Evolutionary conservation across 352 stramenopile genomes (phyloP).

Genomic region (Globisporangium yorkense): DNA sequence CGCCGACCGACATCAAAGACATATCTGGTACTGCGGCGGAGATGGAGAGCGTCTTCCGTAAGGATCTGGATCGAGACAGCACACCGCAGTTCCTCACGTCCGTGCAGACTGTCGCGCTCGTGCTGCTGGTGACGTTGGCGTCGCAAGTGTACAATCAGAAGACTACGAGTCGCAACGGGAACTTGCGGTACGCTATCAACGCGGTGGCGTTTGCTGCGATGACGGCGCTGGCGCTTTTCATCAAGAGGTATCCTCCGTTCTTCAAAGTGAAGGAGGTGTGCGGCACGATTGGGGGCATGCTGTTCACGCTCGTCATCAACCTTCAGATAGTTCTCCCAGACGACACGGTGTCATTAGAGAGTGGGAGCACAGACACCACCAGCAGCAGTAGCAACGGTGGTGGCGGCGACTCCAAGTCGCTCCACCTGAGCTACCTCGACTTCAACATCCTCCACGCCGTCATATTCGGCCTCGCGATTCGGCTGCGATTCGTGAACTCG

Average conservation of each 20-base stretch:
- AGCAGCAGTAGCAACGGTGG: background rate
- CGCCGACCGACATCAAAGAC: conserved; percentile 25
- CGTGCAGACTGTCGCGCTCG: conserved; percentile 24
- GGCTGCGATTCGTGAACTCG: conserved; percentile 55
- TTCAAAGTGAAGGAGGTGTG: conserved; percentile 29
- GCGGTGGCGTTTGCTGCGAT: conserved; percentile 17
- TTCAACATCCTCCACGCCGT: conserved; percentile 47
- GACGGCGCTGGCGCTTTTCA: conserved; percentile 21
- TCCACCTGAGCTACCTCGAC: conserved; percentile 31
- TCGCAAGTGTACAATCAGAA: conserved; percentile 34
- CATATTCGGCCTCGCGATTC: conserved; percentile 48
- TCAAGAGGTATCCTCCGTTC: conserved; percentile 27
- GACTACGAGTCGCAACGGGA: conserved; percentile 11
- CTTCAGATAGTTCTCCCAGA: conserved; percentile 30
- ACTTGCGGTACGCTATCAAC: conserved; percentile 35
- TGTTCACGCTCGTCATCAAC: conserved; percentile 35
- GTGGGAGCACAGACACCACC: background rate
- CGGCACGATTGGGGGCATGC: conserved; percentile 20
- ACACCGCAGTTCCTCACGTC: conserved; percentile 41
- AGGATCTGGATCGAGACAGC: conserved; percentile 44
- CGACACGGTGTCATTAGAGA: background rate
- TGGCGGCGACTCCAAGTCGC: background rate
- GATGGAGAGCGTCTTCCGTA: conserved; percentile 50
- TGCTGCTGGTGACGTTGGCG: conserved; percentile 35
- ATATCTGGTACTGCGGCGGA: conserved; percentile 35